Base-by-base conservation (phyloP, 108 stramenopile genomes). In the Epithemia pelagica region DNA sequence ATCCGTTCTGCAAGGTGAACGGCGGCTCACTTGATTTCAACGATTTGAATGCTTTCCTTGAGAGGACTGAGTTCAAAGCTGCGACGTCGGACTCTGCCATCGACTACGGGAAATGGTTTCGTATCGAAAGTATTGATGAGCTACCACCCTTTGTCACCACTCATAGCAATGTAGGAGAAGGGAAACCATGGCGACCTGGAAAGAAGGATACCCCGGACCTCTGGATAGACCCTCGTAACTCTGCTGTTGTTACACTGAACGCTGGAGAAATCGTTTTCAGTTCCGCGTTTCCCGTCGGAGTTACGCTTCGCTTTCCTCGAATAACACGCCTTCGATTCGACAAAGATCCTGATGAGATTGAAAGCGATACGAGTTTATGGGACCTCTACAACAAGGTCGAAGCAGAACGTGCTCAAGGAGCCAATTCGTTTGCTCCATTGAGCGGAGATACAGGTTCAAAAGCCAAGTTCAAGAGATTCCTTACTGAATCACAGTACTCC, bases 171-270 rank as follows among this genome's bases (percentile, higher is more conserved):
- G 56, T 54, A 27, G 26, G 30, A 46, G 54, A 68, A 21, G 83
- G 78, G 18, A 89, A 90, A 46, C 37, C 37, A 10, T 91, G 93
- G 90, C 69, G 77, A 46, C 71, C 73, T 29, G 31, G 58, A 24
- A 78, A 72, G 32, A 62, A 78, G 28, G 71, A 53, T 29, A 81
- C 76, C 69, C 88, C 88, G 2, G 78, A 85, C 58, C 52, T 85
- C 5, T 89, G 84, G 84, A 85, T 85, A 53, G 74, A 76, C 31
- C 93, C 93, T 7, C 78, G 81, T 33, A 88, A 95, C 62, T 88
- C 86, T 8, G 71, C 88, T 72, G 83, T 91, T 57, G 52, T 94
- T 10, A 84, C 84, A 5, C 10, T 89, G 22, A 84, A 88, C 33
- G 78, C 87, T 20, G 87, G 75, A 67, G 93, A 95, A 65, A 70